Evolutionary conservation across 192 early-diverging fungal genomes (phyloP).

Genomic region (Coemansia sp.): DNA sequence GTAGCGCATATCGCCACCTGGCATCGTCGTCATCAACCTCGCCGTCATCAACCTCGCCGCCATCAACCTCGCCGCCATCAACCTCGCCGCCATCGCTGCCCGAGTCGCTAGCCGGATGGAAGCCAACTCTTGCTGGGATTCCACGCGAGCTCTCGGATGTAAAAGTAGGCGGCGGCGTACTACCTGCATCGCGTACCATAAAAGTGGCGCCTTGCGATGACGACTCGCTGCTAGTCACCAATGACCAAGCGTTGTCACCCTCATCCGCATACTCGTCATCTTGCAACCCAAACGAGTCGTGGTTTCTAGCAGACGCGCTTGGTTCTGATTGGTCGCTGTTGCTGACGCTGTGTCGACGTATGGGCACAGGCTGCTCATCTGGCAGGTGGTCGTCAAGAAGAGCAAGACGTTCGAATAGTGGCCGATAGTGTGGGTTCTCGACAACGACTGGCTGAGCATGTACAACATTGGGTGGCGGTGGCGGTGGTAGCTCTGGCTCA

Average conservation of each 20-base stretch:
- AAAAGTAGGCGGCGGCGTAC: constrained; percentile 28
- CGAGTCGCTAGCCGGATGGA: not conserved
- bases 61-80: not conserved
- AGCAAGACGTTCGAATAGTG: constrained; percentile 36
- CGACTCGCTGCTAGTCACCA: constrained; percentile 20
- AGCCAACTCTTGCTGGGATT: constrained; percentile 17
- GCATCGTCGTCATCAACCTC: not conserved
- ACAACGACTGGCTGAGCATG: constrained; percentile 36
- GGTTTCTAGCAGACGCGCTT: not conserved
- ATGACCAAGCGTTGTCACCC: constrained; percentile 32
- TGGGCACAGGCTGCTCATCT: constrained; percentile 26
- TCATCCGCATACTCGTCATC: constrained; percentile 7
- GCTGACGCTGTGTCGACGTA: not conserved
- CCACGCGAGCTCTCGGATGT: constrained; percentile 35
- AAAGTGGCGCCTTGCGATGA: not conserved
- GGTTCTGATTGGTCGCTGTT: not conserved
- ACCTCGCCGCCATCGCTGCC: not conserved
- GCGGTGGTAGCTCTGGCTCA: constrained; percentile 1
- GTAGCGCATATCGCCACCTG: not conserved
- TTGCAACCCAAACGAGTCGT: not conserved
- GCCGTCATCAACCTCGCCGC: not conserved
- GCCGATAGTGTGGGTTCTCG: constrained; percentile 43
- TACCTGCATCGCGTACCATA: not conserved
- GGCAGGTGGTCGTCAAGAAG: constrained; percentile 32
- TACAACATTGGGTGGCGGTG: not conserved